Percentiles rank a stretch among this genome's conserved stretches.
phyloP scores from a whole-genome alignment of 2,329 filamentous ascomycete genomes.

The Ilyonectria sp. region DNA sequence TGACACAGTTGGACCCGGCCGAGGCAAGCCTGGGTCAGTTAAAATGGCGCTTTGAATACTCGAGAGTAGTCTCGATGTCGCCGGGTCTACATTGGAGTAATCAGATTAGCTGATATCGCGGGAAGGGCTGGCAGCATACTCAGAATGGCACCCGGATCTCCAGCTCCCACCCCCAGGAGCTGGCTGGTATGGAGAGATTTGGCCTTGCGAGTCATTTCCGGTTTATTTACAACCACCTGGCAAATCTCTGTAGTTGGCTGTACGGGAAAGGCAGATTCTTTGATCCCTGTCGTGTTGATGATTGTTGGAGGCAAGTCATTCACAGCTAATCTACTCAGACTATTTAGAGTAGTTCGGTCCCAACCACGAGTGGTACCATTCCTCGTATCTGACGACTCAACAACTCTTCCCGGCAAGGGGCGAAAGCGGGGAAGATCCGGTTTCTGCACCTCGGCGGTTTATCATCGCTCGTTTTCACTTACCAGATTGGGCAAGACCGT shows the following conservation, averaged over 20 bases:
- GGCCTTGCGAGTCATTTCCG: not conserved
- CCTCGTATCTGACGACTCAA: not conserved
- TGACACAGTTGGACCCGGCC: slow-evolving; percentile 42
- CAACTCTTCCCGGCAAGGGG: not conserved
- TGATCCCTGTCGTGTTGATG: not conserved
- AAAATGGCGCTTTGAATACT: slow-evolving; percentile 19
- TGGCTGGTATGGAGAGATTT: not conserved
- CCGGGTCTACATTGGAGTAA: slow-evolving; percentile 10
- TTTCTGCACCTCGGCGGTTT: not conserved
- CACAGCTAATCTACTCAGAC: not conserved
- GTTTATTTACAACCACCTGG: not conserved
- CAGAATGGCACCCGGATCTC: not conserved
- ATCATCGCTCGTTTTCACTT: not conserved
- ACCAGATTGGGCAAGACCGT: not conserved
- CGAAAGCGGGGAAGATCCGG: not conserved
- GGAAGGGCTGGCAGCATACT: not conserved
- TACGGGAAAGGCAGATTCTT: not conserved
- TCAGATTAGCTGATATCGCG: not conserved
- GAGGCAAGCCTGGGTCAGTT: slow-evolving; percentile 46
- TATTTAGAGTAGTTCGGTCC: not conserved
- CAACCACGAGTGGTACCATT: not conserved
- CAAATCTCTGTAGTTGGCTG: not conserved
- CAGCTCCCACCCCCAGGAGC: not conserved
- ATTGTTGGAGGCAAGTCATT: not conserved
- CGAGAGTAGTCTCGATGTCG: slow-evolving; percentile 16